These are phyloP conservation scores for Halocafeteria seosinensis DNA, from an alignment of 108 stramenopile species.

Conservation along the genomic window DNA sequence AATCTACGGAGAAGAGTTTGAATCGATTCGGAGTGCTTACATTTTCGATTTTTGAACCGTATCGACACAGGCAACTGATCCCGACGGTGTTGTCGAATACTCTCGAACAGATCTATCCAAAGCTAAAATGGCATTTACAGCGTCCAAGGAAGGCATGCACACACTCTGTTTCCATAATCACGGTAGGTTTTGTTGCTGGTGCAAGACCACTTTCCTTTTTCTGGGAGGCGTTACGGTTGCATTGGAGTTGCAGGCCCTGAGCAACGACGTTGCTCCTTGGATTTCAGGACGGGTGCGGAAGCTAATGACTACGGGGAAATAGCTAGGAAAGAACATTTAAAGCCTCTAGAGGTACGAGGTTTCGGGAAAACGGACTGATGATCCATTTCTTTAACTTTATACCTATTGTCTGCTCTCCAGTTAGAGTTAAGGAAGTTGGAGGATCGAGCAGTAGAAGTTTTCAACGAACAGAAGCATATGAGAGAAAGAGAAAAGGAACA, in stretches of 20 bases:
- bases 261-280: not conserved
- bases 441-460: not conserved
- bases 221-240: not conserved
- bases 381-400: no score
- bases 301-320: not conserved
- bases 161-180: not conserved
- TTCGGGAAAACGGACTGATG: no score
- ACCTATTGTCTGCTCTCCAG: no score
- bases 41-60: not conserved
- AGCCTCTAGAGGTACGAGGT: slow-evolving; percentile 2
- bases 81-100: not conserved
- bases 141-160: not conserved
- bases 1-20: not conserved
- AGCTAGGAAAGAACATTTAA: not conserved
- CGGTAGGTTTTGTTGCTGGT: not conserved
- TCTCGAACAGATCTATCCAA: not conserved
- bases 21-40: not conserved
- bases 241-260: not conserved
- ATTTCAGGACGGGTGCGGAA: not conserved
- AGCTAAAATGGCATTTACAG: not conserved
- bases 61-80: not conserved
- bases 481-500: not conserved
- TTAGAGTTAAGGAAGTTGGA: not conserved
- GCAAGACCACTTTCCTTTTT: not conserved
- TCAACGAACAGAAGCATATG: not conserved